A percentile compares a stretch with the other conserved stretches of the same genome.
phyloP scores from a whole-genome alignment of 805 yeast genomes.

The Suhomyces vadensis region DNA sequence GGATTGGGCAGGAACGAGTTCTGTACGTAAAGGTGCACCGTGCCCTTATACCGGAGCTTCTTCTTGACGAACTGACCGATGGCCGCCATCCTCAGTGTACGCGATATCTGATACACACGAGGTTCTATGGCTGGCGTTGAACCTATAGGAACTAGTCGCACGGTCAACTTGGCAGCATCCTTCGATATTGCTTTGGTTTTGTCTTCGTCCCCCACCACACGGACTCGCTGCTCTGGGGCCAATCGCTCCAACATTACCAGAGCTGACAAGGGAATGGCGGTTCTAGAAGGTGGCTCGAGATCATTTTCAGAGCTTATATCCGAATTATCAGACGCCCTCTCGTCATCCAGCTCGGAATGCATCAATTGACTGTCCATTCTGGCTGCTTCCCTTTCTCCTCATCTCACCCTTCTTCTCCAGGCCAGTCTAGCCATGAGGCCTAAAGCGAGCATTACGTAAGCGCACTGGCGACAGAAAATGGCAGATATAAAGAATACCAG shows the following conservation, averaged over 20 bases:
- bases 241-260: conserved; percentile 9
- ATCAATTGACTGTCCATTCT: not conserved
- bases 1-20: conserved; percentile 45
- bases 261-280: conserved; percentile 9
- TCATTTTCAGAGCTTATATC: too few species aligned
- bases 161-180: conserved; percentile 35
- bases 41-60: conserved; percentile 24
- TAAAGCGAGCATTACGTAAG: too few species aligned
- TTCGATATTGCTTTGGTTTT: not conserved
- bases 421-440: too few species aligned
- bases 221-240: conserved; percentile 1
- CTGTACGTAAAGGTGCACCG: conserved; percentile 36
- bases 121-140: conserved; percentile 54
- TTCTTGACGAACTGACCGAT: conserved; percentile 46
- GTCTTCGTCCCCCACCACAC: not conserved
- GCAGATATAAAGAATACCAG: too few species aligned
- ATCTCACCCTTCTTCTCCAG: too few species aligned
- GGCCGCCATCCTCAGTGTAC: conserved; percentile 48
- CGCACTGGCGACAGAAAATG: too few species aligned
- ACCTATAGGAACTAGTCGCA: conserved; percentile 63
- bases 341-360: conserved; percentile 3
- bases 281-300: too few species aligned
- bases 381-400: not conserved
- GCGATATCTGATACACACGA: conserved; percentile 49
- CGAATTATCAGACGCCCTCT: not conserved